These are phyloP conservation scores for Termitomyces sp. DNA, from an alignment of 768 basidiomycete species.

Conservation along the genomic window DNA sequence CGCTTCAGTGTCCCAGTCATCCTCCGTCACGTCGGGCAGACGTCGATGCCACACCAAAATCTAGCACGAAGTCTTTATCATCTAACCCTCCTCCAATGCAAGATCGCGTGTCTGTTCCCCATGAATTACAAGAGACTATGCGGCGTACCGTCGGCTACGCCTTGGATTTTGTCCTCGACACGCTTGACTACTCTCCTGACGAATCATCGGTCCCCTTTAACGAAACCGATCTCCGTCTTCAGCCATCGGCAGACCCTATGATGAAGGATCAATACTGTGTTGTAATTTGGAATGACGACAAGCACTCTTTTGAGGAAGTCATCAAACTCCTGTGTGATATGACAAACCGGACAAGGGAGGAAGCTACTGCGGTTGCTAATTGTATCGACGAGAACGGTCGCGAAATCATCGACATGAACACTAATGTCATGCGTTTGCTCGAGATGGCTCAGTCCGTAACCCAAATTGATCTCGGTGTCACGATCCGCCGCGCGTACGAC, in stretches of 20 bases:
- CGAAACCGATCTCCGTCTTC: constrained; percentile 65
- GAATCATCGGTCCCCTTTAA: constrained; percentile 62
- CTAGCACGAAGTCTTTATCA: constrained; percentile 33
- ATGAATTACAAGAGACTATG: constrained; percentile 72
- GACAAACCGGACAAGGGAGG: constrained; percentile 45
- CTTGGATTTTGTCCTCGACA: constrained; percentile 79
- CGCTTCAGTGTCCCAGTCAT: constrained; percentile 69
- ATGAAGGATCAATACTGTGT: constrained; percentile 76
- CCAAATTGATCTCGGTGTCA: constrained; percentile 89
- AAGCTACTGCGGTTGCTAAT: constrained; percentile 50
- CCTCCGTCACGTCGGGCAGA: constrained; percentile 39
- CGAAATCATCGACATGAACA: constrained; percentile 75
- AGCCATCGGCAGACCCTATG: constrained; percentile 75
- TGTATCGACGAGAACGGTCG: constrained; percentile 76
- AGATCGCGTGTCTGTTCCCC: constrained; percentile 49
- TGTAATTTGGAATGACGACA: constrained; percentile 95
- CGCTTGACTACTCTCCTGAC: constrained; percentile 76
- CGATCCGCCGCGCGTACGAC: constrained; percentile 80
- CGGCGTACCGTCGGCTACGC: constrained; percentile 67
- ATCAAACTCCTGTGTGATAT: constrained; percentile 63
- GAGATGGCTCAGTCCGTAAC: constrained; percentile 75
- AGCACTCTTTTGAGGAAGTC: constrained; percentile 89
- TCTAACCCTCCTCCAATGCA: constrained; percentile 55
- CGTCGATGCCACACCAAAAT: constrained; percentile 34
- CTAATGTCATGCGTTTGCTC: constrained; percentile 46